These are phyloP conservation scores for Candida caryicola DNA, from an alignment of 805 yeast genomes.

Conservation along the genomic window DNA sequence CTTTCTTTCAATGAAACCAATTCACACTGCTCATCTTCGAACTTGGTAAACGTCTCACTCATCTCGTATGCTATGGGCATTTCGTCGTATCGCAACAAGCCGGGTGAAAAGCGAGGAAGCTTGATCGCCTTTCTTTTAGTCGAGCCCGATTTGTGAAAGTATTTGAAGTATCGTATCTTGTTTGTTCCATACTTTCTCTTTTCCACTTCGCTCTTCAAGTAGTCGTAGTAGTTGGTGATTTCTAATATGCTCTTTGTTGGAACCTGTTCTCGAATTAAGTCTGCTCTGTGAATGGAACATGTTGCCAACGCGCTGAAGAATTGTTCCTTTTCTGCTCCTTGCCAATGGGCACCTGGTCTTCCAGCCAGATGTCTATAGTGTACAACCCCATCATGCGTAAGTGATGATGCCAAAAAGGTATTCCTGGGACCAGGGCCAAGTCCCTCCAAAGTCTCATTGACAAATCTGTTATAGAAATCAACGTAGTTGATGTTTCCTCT, in stretches of 20 bases:
- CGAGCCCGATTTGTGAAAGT: slow-evolving; percentile 6
- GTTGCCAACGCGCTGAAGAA: slow-evolving; percentile 52
- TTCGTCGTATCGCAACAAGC: slow-evolving; percentile 37
- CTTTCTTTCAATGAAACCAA: slow-evolving; percentile 20
- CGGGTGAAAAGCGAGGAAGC: slow-evolving; percentile 10
- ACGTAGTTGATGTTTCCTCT: slow-evolving; percentile 29
- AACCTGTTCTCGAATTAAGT: slow-evolving; percentile 36
- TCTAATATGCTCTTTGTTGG: slow-evolving; percentile 44
- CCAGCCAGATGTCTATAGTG: slow-evolving; percentile 7
- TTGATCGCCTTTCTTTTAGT: slow-evolving; percentile 4
- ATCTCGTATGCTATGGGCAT: slow-evolving; percentile 55
- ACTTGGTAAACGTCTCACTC: slow-evolving; percentile 37
- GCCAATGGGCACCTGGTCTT: slow-evolving; percentile 45
- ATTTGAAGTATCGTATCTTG: slow-evolving; percentile 3
- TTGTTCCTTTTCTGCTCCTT: slow-evolving; percentile 44
- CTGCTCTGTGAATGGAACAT: slow-evolving; percentile 47
- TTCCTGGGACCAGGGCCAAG: background rate
- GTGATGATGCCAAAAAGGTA: background rate
- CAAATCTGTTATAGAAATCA: slow-evolving; percentile 26
- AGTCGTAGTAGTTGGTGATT: slow-evolving; percentile 43
- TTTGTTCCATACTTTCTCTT: slow-evolving; percentile 2
- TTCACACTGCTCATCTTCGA: slow-evolving; percentile 44
- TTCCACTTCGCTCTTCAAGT: slow-evolving; percentile 29
- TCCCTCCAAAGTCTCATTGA: slow-evolving; percentile 18
- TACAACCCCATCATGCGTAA: slow-evolving; percentile 15